A percentile compares a stretch with the other conserved stretches of the same genome.
Conservation (phyloP, 257 asterid species). For the Petrea volubilis region DNA sequence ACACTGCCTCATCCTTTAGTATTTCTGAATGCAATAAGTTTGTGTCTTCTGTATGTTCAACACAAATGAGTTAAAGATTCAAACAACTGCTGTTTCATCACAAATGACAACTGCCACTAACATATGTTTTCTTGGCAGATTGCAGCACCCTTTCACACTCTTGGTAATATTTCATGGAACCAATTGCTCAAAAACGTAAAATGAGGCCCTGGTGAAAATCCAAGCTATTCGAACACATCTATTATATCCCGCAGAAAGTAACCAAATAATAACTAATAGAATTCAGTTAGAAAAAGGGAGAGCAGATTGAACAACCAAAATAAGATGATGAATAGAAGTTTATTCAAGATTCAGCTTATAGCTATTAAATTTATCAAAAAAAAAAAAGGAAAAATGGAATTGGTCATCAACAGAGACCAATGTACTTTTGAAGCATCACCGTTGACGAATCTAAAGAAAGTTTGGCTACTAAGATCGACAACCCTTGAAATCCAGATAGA, state of each 20-base stretch:
- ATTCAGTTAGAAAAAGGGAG: no score
- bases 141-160: no score
- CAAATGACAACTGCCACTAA: neutral
- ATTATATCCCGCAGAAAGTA: no score
- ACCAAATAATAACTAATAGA: no score
- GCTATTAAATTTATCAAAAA: neutral
- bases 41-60: constrained; percentile 41
- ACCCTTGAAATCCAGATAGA: neutral
- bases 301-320: no score
- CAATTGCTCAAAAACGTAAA: no score
- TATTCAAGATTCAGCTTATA: neutral
- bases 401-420: neutral
- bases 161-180: no score
- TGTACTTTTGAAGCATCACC: neutral
- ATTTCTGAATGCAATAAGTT: constrained; percentile 48
- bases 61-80: constrained; percentile 25
- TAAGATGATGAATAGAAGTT: neutral
- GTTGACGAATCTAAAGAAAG: neutral
- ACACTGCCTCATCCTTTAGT: constrained; percentile 77
- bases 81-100: neutral
- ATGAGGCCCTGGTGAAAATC: no score
- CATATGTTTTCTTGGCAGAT: no score
- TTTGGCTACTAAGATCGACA: neutral
- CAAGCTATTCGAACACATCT: no score
- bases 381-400: no score